Percentiles rank a stretch among this genome's conserved stretches.
Evolutionary conservation across 108 stramenopile genomes (phyloP).

Genomic region (Stephanodiscus triporus): DNA sequence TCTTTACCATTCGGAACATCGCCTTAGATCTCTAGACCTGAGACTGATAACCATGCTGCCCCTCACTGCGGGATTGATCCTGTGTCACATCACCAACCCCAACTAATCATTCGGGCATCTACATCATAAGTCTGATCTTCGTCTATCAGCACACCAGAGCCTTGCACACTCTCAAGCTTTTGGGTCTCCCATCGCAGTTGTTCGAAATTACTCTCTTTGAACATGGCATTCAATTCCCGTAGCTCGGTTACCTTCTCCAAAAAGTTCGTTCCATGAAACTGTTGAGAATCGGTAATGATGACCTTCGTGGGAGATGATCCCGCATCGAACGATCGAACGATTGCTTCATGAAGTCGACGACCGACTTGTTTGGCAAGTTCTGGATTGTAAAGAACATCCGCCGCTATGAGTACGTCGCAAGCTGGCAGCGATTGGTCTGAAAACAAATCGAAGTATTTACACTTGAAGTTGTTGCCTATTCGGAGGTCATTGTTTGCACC

Average conservation of each 20-base stretch:
- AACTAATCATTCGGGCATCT: slow-evolving; percentile 62
- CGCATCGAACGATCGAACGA: slow-evolving; percentile 15
- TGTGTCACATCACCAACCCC: slow-evolving; percentile 49
- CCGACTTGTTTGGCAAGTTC: slow-evolving; percentile 65
- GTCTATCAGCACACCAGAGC: slow-evolving; percentile 75
- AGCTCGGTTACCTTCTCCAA: slow-evolving; percentile 40
- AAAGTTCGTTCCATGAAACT: slow-evolving; percentile 72
- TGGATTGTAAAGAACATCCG: slow-evolving; percentile 81
- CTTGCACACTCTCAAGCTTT: slow-evolving; percentile 53
- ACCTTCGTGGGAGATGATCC: slow-evolving; percentile 32
- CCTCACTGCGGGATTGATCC: neutral
- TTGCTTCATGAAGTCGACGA: slow-evolving; percentile 57
- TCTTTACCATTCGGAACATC: neutral
- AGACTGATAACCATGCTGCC: neutral
- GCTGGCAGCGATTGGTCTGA: slow-evolving; percentile 41
- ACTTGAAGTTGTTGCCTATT: slow-evolving; percentile 22
- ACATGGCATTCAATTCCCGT: slow-evolving; percentile 23
- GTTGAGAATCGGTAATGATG: slow-evolving; percentile 78
- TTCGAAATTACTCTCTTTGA: slow-evolving; percentile 20
- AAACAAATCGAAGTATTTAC: slow-evolving; percentile 45
- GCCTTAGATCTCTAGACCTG: neutral
- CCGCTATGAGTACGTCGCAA: slow-evolving; percentile 68
- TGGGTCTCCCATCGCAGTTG: slow-evolving; percentile 52
- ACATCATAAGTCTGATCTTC: slow-evolving; percentile 82
- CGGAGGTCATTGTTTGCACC: slow-evolving; percentile 48